Percentiles rank a stretch among this genome's conserved stretches.
Evolutionary conservation across 805 yeast genomes (phyloP).

Genomic region (Kazachstania martiniae): DNA sequence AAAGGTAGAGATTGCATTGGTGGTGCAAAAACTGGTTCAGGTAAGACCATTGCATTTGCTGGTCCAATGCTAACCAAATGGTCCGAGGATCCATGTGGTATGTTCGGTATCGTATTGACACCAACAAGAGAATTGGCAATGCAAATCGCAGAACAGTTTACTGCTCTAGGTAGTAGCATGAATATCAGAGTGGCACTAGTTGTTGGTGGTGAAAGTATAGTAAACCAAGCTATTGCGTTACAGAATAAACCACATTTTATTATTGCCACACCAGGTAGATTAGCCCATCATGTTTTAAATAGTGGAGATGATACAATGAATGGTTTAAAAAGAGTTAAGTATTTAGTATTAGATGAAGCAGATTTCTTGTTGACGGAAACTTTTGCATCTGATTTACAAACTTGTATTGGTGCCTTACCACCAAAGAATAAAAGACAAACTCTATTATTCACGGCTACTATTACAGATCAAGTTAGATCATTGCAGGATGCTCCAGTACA

Average conservation of each 20-base stretch:
- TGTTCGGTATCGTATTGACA: conserved; percentile 78
- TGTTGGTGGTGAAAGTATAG: conserved; percentile 93
- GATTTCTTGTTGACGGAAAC: conserved; percentile 80
- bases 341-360: conserved; percentile 88
- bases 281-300: conserved; percentile 81
- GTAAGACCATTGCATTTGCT: conserved; percentile 95
- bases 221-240: conserved; percentile 74
- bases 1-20: conserved; percentile 84
- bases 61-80: conserved; percentile 93
- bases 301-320: conserved; percentile 67
- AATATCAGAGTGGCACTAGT: conserved; percentile 73
- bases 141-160: conserved; percentile 94
- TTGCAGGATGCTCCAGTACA: conserved; percentile 41
- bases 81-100: conserved; percentile 92
- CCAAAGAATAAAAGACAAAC: conserved; percentile 70
- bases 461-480: conserved; percentile 82
- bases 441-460: conserved; percentile 86
- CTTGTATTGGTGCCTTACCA: conserved; percentile 67
- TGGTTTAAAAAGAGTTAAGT: conserved; percentile 56
- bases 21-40: conserved; percentile 97
- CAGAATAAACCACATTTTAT: conserved; percentile 86
- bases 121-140: conserved; percentile 92
- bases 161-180: conserved; percentile 84
- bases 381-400: conserved; percentile 66
- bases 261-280: conserved; percentile 93